These are phyloP conservation scores for Prunella vulgaris DNA, from an alignment of 257 asterid genomes.

Conservation along the genomic window DNA sequence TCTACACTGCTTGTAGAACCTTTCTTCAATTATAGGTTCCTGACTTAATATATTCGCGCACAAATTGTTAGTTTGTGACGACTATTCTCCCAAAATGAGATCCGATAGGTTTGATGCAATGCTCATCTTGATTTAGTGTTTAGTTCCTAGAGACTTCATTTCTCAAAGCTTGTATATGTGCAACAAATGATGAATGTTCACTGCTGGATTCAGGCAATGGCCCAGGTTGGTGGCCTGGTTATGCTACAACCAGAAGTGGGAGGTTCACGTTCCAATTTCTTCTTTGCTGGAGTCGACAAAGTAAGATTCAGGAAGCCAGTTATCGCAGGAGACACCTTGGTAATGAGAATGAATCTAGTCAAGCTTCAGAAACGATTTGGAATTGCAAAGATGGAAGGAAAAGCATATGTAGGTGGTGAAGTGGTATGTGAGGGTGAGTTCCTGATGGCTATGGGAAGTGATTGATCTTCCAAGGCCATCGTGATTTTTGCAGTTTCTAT, in stretches of 20 bases:
- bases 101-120: background rate
- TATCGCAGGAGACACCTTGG: conserved; percentile 78
- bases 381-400: conserved; percentile 89
- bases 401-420: conserved; percentile 86
- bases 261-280: conserved; percentile 68
- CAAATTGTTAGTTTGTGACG: background rate
- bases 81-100: background rate
- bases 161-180: conserved; percentile 5
- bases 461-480: conserved; percentile 7
- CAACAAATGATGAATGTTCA: conserved; percentile 15
- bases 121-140: background rate
- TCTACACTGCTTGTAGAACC: background rate
- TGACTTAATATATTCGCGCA: too few species aligned
- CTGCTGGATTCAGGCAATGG: conserved; percentile 71
- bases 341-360: conserved; percentile 80
- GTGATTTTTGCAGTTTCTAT: background rate
- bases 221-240: conserved; percentile 92
- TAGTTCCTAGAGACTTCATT: background rate
- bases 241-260: conserved; percentile 92
- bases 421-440: conserved; percentile 92
- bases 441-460: conserved; percentile 81
- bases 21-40: background rate
- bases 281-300: conserved; percentile 92
- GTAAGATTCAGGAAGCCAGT: conserved; percentile 90
- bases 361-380: conserved; percentile 87